These are phyloP conservation scores for Agaricus bisporus DNA, from an alignment of 768 basidiomycete species.

Conservation along the genomic window DNA sequence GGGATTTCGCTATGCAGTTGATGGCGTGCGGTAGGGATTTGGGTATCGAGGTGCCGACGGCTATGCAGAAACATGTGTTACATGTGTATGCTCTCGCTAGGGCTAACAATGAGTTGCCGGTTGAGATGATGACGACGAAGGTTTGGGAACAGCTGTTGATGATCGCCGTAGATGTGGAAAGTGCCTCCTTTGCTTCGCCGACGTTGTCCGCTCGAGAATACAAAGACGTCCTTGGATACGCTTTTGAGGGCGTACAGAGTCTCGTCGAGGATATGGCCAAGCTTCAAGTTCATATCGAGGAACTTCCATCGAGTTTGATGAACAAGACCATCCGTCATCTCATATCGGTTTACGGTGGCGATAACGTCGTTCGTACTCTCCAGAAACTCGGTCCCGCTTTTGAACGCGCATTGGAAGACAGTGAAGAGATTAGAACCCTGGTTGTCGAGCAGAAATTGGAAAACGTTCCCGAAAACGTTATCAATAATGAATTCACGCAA, in stretches of 20 bases:
- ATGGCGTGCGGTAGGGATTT: neutral
- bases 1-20: neutral
- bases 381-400: constrained; percentile 27
- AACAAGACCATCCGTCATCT: constrained; percentile 5
- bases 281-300: neutral
- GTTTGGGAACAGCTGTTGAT: constrained; percentile 4
- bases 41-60: neutral
- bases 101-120: neutral
- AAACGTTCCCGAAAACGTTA: neutral
- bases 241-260: neutral
- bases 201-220: neutral
- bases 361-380: constrained; percentile 22
- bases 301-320: neutral
- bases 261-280: neutral
- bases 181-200: neutral
- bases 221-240: neutral
- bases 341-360: constrained; percentile 7
- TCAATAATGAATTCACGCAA: neutral
- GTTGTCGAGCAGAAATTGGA: neutral
- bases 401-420: constrained; percentile 15
- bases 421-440: constrained; percentile 14
- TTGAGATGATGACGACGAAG: neutral
- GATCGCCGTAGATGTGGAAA: neutral
- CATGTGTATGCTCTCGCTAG: neutral
- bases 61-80: neutral